These are phyloP conservation scores for Sordariomycetes sp. DNA, from an alignment of 2,329 filamentous ascomycete genomes.

Conservation along the genomic window DNA sequence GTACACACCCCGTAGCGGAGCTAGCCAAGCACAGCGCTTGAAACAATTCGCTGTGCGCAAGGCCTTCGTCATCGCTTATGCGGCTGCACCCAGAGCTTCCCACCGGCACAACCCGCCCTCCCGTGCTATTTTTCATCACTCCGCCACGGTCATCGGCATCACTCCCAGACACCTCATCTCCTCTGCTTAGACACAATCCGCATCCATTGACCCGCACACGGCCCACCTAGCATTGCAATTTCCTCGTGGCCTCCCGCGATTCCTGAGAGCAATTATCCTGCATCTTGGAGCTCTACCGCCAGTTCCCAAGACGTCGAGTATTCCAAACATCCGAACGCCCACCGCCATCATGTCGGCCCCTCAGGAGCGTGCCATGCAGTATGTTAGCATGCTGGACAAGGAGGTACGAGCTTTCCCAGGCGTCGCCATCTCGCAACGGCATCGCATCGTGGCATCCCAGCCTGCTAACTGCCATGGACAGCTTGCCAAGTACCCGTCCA, in stretches of 20 bases:
- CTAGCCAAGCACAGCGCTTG: neutral
- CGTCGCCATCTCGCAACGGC: slow-evolving; percentile 1
- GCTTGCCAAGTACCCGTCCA: slow-evolving; percentile 74
- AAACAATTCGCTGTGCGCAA: neutral
- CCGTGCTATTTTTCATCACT: slow-evolving; percentile 4
- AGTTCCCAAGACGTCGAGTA: neutral
- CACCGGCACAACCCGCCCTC: neutral
- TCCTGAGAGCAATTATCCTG: neutral
- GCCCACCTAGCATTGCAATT: neutral
- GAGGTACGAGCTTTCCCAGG: slow-evolving; percentile 44
- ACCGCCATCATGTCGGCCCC: slow-evolving; percentile 51
- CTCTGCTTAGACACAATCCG: neutral
- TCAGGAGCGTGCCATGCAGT: slow-evolving; percentile 65
- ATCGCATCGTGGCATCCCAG: slow-evolving; percentile 2
- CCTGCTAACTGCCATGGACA: slow-evolving; percentile 19
- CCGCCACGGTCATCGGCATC: neutral
- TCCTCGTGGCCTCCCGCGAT: neutral
- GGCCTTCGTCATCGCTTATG: neutral
- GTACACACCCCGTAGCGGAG: neutral
- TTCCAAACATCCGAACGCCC: slow-evolving; percentile 6
- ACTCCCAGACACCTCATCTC: slow-evolving; percentile 2
- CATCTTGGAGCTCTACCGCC: neutral
- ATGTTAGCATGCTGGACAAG: slow-evolving; percentile 68
- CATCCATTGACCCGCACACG: neutral
- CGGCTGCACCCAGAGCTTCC: neutral